phyloP scores from a whole-genome alignment of 768 basidiomycete species.

The Leccinum imitatum region DNA sequence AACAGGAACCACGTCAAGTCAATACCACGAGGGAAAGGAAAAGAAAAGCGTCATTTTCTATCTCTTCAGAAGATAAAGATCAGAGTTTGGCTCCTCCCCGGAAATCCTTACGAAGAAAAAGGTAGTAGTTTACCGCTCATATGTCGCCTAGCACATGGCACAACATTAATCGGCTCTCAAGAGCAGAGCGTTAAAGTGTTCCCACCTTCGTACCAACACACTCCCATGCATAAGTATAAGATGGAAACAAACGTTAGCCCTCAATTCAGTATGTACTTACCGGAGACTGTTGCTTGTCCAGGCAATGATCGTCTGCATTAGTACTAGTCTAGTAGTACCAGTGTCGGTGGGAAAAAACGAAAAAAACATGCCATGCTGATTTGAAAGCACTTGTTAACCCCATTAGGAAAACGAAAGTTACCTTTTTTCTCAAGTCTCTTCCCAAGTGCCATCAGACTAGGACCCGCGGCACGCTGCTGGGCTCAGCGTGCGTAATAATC shows the following conservation, averaged over 20 bases:
- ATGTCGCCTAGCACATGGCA: not conserved
- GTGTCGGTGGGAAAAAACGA: not conserved
- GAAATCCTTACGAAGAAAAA: conserved; percentile 23
- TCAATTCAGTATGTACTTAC: no score
- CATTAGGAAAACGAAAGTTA: not conserved
- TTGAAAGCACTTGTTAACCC: not conserved
- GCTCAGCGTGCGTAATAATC: conserved; percentile 25
- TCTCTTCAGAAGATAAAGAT: conserved; percentile 6
- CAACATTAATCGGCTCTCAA: not conserved
- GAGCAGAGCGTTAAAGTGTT: not conserved
- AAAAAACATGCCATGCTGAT: not conserved
- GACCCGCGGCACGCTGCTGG: conserved; percentile 24
- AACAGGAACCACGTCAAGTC: not conserved
- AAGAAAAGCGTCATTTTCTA: conserved; percentile 17
- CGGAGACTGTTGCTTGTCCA: not conserved
- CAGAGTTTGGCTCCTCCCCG: conserved; percentile 13
- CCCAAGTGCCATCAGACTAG: conserved; percentile 14
- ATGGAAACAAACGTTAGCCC: not conserved
- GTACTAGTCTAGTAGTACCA: no score
- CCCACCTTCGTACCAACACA: not conserved
- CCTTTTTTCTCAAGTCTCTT: conserved; percentile 33
- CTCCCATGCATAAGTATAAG: not conserved
- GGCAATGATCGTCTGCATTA: not conserved
- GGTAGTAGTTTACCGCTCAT: not conserved
- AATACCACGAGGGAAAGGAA: conserved; percentile 19